These are phyloP conservation scores for Gypsophila paniculata DNA, from an alignment of 179 eudicot species.

Conservation along the genomic window DNA sequence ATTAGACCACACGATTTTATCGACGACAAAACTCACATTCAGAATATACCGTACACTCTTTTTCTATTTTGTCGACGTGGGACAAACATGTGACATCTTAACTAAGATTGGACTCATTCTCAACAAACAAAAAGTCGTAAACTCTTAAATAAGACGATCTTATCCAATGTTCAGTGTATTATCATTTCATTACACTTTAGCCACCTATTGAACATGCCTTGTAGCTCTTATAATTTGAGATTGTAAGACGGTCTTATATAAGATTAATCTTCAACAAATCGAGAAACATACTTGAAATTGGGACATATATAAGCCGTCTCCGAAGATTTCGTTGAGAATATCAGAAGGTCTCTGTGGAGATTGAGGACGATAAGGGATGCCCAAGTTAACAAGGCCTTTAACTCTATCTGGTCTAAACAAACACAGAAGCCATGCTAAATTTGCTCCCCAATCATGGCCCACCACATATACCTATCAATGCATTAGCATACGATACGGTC, in stretches of 20 bases:
- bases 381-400: conserved; percentile 27
- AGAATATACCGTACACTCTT: neutral
- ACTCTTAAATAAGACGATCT: too few relatives aligned
- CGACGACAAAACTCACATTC: neutral
- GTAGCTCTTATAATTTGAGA: too few relatives aligned
- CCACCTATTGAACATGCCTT: too few relatives aligned
- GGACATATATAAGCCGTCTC: conserved; percentile 27
- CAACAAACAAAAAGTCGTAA: too few relatives aligned
- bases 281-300: conserved; percentile 29
- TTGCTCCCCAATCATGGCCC: conserved; percentile 43
- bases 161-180: too few relatives aligned
- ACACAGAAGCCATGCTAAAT: conserved; percentile 38
- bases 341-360: conserved; percentile 21
- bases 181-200: too few relatives aligned
- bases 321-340: conserved; percentile 4
- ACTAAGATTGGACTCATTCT: too few relatives aligned
- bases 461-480: conserved; percentile 33
- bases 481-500: neutral
- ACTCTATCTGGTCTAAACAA: conserved; percentile 35
- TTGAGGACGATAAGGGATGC: conserved; percentile 20
- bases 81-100: too few relatives aligned
- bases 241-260: too few relatives aligned
- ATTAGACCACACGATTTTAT: neutral
- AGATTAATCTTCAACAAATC: too few relatives aligned
- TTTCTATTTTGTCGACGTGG: too few relatives aligned